These are phyloP conservation scores for Cladochytrium tenue DNA, from an alignment of 371 early-diverging fungal genomes.

Conservation along the genomic window DNA sequence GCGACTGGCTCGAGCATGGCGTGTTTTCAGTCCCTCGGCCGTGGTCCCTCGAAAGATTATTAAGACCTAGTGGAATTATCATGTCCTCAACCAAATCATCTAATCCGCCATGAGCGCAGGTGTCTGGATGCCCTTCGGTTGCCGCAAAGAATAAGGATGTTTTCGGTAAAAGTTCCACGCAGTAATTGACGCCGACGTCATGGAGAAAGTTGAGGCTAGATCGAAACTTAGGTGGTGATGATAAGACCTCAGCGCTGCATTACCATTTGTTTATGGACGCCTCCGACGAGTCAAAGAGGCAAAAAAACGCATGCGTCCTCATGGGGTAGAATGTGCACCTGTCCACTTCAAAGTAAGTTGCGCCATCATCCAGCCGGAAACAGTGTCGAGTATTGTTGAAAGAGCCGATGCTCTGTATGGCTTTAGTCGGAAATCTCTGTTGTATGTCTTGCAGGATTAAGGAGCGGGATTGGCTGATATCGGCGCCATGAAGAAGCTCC, in stretches of 20 bases:
- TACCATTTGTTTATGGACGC: slow-evolving; percentile 8
- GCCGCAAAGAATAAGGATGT: slow-evolving; percentile 10
- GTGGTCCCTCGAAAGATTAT: not conserved
- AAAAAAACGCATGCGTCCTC: slow-evolving; percentile 11
- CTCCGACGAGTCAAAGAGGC: slow-evolving; percentile 12
- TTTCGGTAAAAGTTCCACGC: slow-evolving; percentile 15
- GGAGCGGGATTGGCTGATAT: not conserved
- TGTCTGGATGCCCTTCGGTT: not conserved
- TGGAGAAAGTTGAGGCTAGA: slow-evolving; percentile 10
- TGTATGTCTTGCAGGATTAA: slow-evolving; percentile 2
- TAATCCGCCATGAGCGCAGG: not conserved
- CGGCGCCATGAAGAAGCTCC: not conserved
- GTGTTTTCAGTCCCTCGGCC: not conserved
- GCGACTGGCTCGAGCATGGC: too few relatives aligned
- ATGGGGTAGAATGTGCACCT: slow-evolving; percentile 16
- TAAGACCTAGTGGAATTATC: not conserved
- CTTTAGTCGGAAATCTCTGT: not conserved
- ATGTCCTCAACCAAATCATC: not conserved
- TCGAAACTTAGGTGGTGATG: not conserved
- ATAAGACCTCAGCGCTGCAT: not conserved
- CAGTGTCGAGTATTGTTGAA: not conserved
- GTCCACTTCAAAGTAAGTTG: slow-evolving; percentile 3
- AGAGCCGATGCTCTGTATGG: slow-evolving; percentile 4
- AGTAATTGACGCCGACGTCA: slow-evolving; percentile 7
- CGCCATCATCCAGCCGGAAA: not conserved